Evolutionary conservation across 805 yeast species (phyloP).

Genomic region (Lipomyces lipofer): DNA sequence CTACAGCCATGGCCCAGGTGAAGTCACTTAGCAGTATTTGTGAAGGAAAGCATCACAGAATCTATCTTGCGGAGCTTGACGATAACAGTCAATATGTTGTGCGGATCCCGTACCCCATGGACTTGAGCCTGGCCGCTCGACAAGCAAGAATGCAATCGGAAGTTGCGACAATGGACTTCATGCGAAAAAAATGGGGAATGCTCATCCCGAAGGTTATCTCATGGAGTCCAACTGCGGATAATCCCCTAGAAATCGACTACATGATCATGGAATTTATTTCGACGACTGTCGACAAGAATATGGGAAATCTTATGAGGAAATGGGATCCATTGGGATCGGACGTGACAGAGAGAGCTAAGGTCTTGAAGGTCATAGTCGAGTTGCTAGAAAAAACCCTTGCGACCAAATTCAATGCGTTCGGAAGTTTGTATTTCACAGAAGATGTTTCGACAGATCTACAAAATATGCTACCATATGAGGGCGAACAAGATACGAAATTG

Average conservation of each 20-base stretch:
- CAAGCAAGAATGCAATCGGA: slow-evolving; percentile 69
- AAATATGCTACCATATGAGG: slow-evolving; percentile 53
- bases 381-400: slow-evolving; percentile 57
- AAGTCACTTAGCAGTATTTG: slow-evolving; percentile 79
- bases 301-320: slow-evolving; percentile 80
- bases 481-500: slow-evolving; percentile 57
- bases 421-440: slow-evolving; percentile 76
- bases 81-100: slow-evolving; percentile 60
- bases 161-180: slow-evolving; percentile 90
- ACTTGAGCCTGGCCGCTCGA: slow-evolving; percentile 55
- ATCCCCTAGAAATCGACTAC: slow-evolving; percentile 70
- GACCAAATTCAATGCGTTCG: slow-evolving; percentile 67
- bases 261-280: slow-evolving; percentile 71
- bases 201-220: slow-evolving; percentile 73
- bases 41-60: slow-evolving; percentile 92
- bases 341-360: slow-evolving; percentile 50
- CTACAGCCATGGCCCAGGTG: slow-evolving; percentile 43
- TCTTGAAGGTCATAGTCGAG: slow-evolving; percentile 70
- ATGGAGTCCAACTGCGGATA: slow-evolving; percentile 63
- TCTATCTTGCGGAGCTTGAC: slow-evolving; percentile 70
- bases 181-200: slow-evolving; percentile 60
- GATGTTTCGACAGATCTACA: slow-evolving; percentile 57
- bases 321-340: slow-evolving; percentile 76
- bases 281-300: slow-evolving; percentile 32
- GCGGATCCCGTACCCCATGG: slow-evolving; percentile 85